Percentiles rank a stretch among this genome's conserved stretches.
Conservation (phyloP, 495 filamentous ascomycete species). For the Opeltia flavorubescens region DNA sequence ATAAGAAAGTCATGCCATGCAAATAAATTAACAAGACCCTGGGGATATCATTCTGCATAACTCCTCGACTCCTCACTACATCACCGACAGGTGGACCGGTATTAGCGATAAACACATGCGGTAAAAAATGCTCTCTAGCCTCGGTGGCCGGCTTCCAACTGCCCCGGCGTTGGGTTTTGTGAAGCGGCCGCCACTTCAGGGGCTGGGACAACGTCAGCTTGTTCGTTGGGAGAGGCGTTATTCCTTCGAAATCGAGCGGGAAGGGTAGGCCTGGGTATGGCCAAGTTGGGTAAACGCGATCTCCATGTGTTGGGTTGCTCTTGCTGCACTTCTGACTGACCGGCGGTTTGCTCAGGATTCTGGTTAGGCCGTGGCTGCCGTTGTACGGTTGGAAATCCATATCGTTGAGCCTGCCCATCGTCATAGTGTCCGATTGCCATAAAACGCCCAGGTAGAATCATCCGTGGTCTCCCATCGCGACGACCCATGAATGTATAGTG, state of each 20-base stretch:
- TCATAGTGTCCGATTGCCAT: conserved; percentile 8
- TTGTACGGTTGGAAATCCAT: conserved; percentile 12
- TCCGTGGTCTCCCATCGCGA: conserved; percentile 16
- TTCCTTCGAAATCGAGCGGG: neutral
- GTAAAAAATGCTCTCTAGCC: neutral
- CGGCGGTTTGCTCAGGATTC: conserved; percentile 2
- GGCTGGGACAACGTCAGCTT: neutral
- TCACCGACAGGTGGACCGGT: neutral
- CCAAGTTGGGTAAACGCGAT: conserved; percentile 5
- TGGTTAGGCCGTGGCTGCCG: conserved; percentile 7
- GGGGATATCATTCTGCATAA: neutral
- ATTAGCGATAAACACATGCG: neutral
- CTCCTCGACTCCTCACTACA: neutral
- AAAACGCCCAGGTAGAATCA: conserved; percentile 17
- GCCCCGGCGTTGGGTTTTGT: conserved; percentile 6
- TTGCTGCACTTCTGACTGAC: neutral
- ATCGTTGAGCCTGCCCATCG: conserved; percentile 11
- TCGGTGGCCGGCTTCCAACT: conserved; percentile 15
- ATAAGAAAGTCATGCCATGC: too few species aligned
- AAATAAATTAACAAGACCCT: too few species aligned
- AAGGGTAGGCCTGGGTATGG: conserved; percentile 3
- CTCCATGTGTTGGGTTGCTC: conserved; percentile 10
- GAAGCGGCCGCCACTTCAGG: conserved; percentile 5
- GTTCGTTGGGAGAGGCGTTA: neutral
- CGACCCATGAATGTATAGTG: conserved; percentile 19